Percentiles rank a stretch among this genome's conserved stretches.
Evolutionary conservation across 129 eudicot species (phyloP).

Genomic region (Centella asiatica): DNA sequence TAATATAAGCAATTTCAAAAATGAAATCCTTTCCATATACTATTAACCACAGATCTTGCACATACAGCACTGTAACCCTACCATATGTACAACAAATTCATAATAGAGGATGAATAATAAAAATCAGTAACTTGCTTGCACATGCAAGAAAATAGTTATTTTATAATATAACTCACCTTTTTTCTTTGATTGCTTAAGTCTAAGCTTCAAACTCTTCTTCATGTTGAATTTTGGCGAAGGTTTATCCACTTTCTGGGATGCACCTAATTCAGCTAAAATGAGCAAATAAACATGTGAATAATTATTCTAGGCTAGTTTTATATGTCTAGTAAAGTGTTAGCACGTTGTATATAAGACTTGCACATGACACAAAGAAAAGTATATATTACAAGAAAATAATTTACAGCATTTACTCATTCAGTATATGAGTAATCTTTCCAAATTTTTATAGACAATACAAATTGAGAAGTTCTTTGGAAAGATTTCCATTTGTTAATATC

Average conservation of each 20-base stretch:
- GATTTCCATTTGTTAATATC: too few relatives aligned
- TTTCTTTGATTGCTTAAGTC: conserved; percentile 36
- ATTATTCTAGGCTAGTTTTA: too few relatives aligned
- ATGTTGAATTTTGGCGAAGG: conserved; percentile 39
- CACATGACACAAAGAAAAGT: neutral
- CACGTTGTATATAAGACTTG: neutral
- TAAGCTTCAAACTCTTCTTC: conserved; percentile 66
- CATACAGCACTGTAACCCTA: neutral
- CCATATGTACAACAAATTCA: neutral
- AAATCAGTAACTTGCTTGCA: conserved; percentile 5
- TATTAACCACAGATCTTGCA: neutral
- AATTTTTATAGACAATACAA: too few relatives aligned
- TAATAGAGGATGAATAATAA: neutral
- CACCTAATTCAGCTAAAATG: too few relatives aligned
- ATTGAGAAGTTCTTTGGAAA: too few relatives aligned
- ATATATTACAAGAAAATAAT: too few relatives aligned
- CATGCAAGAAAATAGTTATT: neutral
- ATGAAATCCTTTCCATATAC: neutral
- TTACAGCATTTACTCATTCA: too few relatives aligned
- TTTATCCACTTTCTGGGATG: conserved; percentile 41
- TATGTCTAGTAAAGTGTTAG: too few relatives aligned
- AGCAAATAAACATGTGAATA: neutral
- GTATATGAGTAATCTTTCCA: too few relatives aligned
- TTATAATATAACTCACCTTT: conserved; percentile 12
- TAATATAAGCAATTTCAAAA: neutral